phyloP scores from a whole-genome alignment of 2,329 filamentous ascomycete genomes.

The Arthrobotrys iridis region DNA sequence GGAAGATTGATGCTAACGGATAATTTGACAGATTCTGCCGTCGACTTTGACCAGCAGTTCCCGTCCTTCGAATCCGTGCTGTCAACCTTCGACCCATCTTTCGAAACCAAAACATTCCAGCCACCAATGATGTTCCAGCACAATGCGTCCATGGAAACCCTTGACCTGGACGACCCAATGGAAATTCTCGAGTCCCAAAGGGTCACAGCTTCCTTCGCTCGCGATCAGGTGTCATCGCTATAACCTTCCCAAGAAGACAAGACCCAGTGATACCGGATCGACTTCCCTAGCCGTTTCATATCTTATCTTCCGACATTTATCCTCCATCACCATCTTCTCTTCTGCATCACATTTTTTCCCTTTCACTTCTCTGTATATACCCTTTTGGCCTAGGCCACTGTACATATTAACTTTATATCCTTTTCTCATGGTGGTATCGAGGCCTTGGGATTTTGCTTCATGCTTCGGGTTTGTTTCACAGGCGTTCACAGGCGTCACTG shows the following conservation, averaged over 20 bases:
- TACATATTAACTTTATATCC: constrained; percentile 45
- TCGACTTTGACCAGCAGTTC: constrained; percentile 41
- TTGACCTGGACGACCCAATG: constrained; percentile 41
- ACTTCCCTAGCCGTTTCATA: constrained; percentile 42
- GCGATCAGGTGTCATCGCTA: constrained; percentile 10
- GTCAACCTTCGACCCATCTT: constrained; percentile 44
- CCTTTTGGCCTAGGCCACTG: constrained; percentile 24
- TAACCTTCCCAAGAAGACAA: constrained; percentile 1
- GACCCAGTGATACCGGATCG: constrained; percentile 36
- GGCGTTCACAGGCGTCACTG: constrained; percentile 35
- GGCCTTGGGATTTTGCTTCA: constrained; percentile 12
- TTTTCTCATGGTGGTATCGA: not conserved
- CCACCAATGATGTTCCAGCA: constrained; percentile 32
- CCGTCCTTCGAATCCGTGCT: constrained; percentile 50
- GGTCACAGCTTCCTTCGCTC: constrained; percentile 2
- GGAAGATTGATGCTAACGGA: constrained; percentile 46
- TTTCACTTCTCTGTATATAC: constrained; percentile 29
- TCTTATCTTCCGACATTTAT: constrained; percentile 35
- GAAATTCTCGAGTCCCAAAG: constrained; percentile 27
- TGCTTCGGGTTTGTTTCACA: constrained; percentile 20
- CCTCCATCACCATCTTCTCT: constrained; percentile 9
- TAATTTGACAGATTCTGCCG: constrained; percentile 49
- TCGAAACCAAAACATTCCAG: constrained; percentile 31
- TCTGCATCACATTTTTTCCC: constrained; percentile 3
- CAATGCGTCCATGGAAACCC: constrained; percentile 39